Percentiles rank a stretch among this genome's conserved stretches.
Evolutionary conservation across 2,329 filamentous ascomycete species (phyloP).

Genomic region (Fusarium musae): DNA sequence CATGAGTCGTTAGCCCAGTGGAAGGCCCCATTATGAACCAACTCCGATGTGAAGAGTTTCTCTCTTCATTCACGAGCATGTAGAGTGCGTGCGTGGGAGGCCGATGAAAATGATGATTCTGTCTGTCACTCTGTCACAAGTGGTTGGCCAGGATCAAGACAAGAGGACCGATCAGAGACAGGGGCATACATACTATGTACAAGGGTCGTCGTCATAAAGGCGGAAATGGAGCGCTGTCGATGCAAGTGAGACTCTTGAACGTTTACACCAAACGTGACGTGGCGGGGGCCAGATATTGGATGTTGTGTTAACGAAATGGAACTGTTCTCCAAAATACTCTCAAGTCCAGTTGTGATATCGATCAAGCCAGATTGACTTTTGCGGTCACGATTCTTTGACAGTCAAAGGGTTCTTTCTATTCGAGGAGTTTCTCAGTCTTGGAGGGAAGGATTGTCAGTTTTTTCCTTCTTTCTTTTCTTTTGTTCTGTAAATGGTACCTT

Average conservation of each 20-base stretch:
- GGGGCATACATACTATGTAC: constrained; percentile 18
- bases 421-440: not conserved
- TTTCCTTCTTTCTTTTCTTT: not conserved
- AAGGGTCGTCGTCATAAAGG: constrained; percentile 25
- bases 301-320: not conserved
- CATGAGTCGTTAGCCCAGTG: constrained; percentile 3
- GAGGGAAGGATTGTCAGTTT: not conserved
- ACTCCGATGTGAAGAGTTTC: not conserved
- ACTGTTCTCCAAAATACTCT: not conserved
- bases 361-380: not conserved
- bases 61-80: not conserved
- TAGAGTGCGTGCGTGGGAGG: constrained; percentile 8
- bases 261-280: not conserved
- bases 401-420: not conserved
- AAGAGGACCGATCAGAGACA: constrained; percentile 34
- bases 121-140: constrained; percentile 4
- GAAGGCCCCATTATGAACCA: not conserved
- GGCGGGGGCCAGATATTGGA: not conserved
- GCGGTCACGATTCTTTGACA: not conserved
- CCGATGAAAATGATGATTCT: constrained; percentile 8
- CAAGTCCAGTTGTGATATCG: not conserved
- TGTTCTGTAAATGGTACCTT: not conserved
- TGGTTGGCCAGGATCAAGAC: constrained; percentile 14
- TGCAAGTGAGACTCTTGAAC: constrained; percentile 21
- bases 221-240: constrained; percentile 36